phyloP scores from a whole-genome alignment of 164 flowering plant genomes.

The Tetrastigma voinierianum region DNA sequence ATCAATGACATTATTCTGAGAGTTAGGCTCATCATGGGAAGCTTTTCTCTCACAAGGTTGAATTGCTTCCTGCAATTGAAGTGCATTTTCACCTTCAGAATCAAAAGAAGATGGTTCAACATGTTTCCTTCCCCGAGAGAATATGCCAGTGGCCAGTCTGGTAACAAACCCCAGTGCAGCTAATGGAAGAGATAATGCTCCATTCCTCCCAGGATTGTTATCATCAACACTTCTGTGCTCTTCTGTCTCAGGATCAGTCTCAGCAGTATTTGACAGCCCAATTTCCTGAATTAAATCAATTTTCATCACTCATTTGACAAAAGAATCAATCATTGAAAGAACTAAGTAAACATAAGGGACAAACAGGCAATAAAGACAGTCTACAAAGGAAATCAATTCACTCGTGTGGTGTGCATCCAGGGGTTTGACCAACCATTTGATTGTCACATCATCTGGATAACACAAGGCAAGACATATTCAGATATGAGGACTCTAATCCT shows the following conservation, averaged over 20 bases:
- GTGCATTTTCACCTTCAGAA: conserved; percentile 37
- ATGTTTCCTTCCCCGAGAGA: conserved; percentile 56
- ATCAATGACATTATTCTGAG: conserved; percentile 31
- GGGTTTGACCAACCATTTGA: background rate
- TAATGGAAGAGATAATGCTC: conserved; percentile 71
- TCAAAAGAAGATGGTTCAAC: conserved; percentile 28
- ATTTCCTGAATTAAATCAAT: conserved; percentile 38
- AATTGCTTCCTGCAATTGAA: conserved; percentile 19
- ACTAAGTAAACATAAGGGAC: background rate
- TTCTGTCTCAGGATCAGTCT: conserved; percentile 33
- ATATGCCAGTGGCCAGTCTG: conserved; percentile 74
- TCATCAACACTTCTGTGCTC: conserved; percentile 24
- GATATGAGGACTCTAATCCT: background rate
- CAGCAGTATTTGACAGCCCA: conserved; percentile 21
- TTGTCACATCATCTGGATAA: background rate
- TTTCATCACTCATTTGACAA: conserved; percentile 10
- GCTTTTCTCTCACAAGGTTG: conserved; percentile 22
- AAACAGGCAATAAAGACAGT: background rate
- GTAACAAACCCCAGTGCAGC: conserved; percentile 82
- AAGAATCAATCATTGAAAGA: background rate
- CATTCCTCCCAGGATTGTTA: conserved; percentile 48
- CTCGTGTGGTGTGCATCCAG: background rate
- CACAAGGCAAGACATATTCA: background rate
- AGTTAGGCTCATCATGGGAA: conserved; percentile 33
- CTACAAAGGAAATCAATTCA: background rate